Percentiles rank a stretch among this genome's conserved stretches.
Evolutionary conservation across 2,329 filamentous ascomycete genomes (phyloP).

Genomic region (Chaetomiaceae sp.): DNA sequence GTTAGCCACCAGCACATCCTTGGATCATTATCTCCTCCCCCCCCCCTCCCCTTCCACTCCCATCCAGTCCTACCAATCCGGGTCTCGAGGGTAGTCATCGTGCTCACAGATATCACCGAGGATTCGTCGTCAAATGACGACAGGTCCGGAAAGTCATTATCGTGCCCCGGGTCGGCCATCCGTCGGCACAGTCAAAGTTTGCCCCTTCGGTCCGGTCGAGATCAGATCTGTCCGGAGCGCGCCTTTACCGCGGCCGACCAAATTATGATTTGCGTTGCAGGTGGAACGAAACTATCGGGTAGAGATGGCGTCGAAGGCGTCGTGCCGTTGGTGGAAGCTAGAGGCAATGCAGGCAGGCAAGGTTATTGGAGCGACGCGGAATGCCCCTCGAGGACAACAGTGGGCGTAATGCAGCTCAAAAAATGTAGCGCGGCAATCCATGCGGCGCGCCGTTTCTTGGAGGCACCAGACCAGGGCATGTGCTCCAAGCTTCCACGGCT

Average conservation of each 20-base stretch:
- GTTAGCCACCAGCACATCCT: slow-evolving; percentile 13
- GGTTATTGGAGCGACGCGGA: slow-evolving; percentile 4
- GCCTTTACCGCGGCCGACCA: background rate
- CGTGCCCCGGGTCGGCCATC: slow-evolving; percentile 27
- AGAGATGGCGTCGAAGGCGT: background rate
- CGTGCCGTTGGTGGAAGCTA: slow-evolving; percentile 2
- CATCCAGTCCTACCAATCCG: background rate
- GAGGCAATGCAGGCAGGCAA: background rate
- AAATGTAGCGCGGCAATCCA: slow-evolving; percentile 16
- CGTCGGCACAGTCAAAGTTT: slow-evolving; percentile 20
- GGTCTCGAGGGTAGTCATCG: background rate
- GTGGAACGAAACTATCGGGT: background rate
- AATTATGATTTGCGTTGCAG: no score
- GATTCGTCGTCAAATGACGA: slow-evolving; percentile 28
- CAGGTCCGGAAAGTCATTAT: slow-evolving; percentile 27
- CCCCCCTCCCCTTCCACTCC: background rate
- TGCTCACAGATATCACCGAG: slow-evolving; percentile 27
- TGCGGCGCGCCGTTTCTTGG: background rate
- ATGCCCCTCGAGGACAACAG: slow-evolving; percentile 11
- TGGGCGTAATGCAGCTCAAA: slow-evolving; percentile 1
- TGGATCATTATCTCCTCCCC: background rate
- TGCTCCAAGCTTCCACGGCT: background rate
- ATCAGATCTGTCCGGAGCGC: background rate
- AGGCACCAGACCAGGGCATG: background rate
- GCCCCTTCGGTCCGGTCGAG: slow-evolving; percentile 2